These are phyloP conservation scores for Penicillium bialowiezense DNA, from an alignment of 495 filamentous ascomycete genomes.

Conservation along the genomic window DNA sequence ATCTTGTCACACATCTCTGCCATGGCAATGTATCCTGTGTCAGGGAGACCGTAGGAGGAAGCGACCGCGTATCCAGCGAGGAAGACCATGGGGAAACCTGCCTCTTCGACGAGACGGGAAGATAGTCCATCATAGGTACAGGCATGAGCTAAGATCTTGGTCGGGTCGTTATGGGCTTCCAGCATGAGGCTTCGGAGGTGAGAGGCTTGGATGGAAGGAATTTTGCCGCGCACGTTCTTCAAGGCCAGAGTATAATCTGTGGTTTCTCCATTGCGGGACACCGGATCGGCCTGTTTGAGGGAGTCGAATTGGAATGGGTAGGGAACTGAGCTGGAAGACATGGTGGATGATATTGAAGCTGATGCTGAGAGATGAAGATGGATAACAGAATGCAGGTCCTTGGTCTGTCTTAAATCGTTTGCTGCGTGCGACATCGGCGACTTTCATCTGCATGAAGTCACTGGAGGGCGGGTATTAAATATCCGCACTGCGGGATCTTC, in stretches of 20 bases:
- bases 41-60: conserved; percentile 34
- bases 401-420: neutral
- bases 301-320: conserved; percentile 34
- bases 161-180: conserved; percentile 30
- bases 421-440: neutral
- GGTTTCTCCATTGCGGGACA: conserved; percentile 9
- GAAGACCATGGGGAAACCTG: conserved; percentile 40
- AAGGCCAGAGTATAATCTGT: conserved; percentile 11
- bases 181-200: conserved; percentile 39
- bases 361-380: neutral
- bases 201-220: conserved; percentile 31
- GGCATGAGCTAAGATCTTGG: conserved; percentile 35
- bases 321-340: conserved; percentile 22
- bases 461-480: neutral
- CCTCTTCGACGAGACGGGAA: conserved; percentile 39
- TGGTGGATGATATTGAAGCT: neutral
- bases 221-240: conserved; percentile 26
- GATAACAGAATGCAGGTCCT: neutral
- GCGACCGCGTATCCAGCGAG: conserved; percentile 35
- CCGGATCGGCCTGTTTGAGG: conserved; percentile 1
- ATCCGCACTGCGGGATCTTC: too few species aligned
- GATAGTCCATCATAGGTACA: conserved; percentile 41
- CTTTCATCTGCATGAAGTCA: neutral
- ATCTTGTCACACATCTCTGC: conserved; percentile 43
- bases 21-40: conserved; percentile 45